Percentiles rank a stretch among this genome's conserved stretches.
phyloP scores from a whole-genome alignment of 208 protist genomes.

The Acanthamoeba castellanii region DNA sequence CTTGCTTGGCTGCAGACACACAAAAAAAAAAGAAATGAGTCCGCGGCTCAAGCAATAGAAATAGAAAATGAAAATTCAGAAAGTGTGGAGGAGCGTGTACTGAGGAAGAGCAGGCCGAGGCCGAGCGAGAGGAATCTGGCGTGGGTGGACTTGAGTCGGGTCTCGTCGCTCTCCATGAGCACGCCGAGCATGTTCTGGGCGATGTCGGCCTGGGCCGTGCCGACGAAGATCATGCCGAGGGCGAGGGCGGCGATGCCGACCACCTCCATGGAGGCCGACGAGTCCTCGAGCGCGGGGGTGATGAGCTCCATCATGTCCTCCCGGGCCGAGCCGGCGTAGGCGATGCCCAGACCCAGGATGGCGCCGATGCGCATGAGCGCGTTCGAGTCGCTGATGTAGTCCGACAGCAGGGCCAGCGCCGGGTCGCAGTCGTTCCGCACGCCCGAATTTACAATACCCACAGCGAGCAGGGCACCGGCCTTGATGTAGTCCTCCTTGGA shows the following conservation, averaged over 20 bases:
- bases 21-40: too few species aligned
- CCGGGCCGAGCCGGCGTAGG: slow-evolving; percentile 96
- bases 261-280: slow-evolving; percentile 94
- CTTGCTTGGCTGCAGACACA: slow-evolving; percentile 91
- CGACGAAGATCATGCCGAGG: slow-evolving; percentile 97
- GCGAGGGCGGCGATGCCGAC: slow-evolving; percentile 95
- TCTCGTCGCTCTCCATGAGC: slow-evolving; percentile 92
- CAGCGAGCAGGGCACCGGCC: slow-evolving; percentile 96
- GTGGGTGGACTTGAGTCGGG: slow-evolving; percentile 83
- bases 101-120: slow-evolving; percentile 97
- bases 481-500: slow-evolving; percentile 96
- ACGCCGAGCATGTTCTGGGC: slow-evolving; percentile 94
- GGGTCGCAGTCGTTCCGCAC: slow-evolving; percentile 94
- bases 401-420: slow-evolving; percentile 94
- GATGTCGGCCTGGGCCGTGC: slow-evolving; percentile 96
- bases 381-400: slow-evolving; percentile 81
- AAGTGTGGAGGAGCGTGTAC: slow-evolving; percentile 42
- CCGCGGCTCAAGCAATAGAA: too few species aligned
- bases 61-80: too few species aligned
- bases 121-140: slow-evolving; percentile 94
- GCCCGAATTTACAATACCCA: slow-evolving; percentile 89
- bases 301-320: slow-evolving; percentile 97
- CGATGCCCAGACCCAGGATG: slow-evolving; percentile 97
- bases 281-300: slow-evolving; percentile 94
- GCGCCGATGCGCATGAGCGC: slow-evolving; percentile 92